These are phyloP conservation scores for Periconia sp. DNA, from an alignment of 2,329 filamentous ascomycete genomes.

Conservation along the genomic window DNA sequence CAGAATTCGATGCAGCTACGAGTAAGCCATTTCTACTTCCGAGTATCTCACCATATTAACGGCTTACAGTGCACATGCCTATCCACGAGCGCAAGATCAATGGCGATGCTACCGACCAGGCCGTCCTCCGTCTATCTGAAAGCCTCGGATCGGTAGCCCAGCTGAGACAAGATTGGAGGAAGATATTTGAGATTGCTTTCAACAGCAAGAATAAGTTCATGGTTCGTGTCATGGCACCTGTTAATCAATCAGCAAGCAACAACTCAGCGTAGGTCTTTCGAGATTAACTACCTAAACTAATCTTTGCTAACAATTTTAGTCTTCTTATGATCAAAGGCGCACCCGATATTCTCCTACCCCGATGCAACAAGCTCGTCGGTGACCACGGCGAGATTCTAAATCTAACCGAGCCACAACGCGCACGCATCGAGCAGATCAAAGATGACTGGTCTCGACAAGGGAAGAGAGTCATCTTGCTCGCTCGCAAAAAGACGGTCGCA, in stretches of 20 bases:
- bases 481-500: slow-evolving; percentile 57
- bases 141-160: slow-evolving; percentile 62
- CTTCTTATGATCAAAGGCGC: slow-evolving; percentile 77
- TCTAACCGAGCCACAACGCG: slow-evolving; percentile 51
- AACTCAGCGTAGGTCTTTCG: slow-evolving; percentile 22
- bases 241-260: slow-evolving; percentile 29
- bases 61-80: slow-evolving; percentile 54
- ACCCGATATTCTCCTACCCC: slow-evolving; percentile 69
- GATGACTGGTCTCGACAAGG: slow-evolving; percentile 69
- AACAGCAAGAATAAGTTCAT: slow-evolving; percentile 87
- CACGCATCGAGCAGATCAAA: slow-evolving; percentile 61
- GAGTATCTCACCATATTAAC: background rate
- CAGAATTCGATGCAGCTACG: slow-evolving; percentile 69
- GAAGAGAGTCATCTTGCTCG: slow-evolving; percentile 67
- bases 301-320: slow-evolving; percentile 14
- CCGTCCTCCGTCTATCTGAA: slow-evolving; percentile 72
- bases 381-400: slow-evolving; percentile 55
- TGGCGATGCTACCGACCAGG: slow-evolving; percentile 76
- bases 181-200: slow-evolving; percentile 64
- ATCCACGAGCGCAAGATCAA: slow-evolving; percentile 65
- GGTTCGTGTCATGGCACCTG: slow-evolving; percentile 61
- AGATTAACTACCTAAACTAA: background rate
- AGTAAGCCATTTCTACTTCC: background rate
- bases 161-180: slow-evolving; percentile 64
- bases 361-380: slow-evolving; percentile 61